Conservation (phyloP, 2,329 filamentous ascomycete genomes). For the Alternaria brassicae region DNA sequence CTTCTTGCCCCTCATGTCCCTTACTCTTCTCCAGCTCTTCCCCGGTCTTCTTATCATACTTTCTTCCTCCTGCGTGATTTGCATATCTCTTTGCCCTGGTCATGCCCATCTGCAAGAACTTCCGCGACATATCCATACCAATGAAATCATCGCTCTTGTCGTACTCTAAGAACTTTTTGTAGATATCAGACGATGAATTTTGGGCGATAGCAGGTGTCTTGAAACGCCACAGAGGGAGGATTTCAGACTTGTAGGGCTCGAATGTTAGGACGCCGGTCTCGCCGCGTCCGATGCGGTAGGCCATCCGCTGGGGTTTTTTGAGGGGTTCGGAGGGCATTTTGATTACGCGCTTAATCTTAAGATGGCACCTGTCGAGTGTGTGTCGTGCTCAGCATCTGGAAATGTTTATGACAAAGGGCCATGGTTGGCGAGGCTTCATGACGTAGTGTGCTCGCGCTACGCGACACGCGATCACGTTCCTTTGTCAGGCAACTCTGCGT, state of each 20-base stretch:
- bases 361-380: neutral
- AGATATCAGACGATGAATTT: slow-evolving; percentile 59
- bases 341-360: neutral
- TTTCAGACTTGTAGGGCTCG: slow-evolving; percentile 68
- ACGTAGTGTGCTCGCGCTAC: slow-evolving; percentile 28
- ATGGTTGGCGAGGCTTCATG: slow-evolving; percentile 18
- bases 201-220: slow-evolving; percentile 60
- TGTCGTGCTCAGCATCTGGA: neutral
- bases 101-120: slow-evolving; percentile 72
- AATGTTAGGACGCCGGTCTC: slow-evolving; percentile 68
- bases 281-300: slow-evolving; percentile 66
- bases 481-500: neutral
- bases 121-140: slow-evolving; percentile 69
- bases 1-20: slow-evolving; percentile 55
- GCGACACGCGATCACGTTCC: slow-evolving; percentile 24
- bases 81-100: slow-evolving; percentile 67
- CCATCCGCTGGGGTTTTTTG: slow-evolving; percentile 52
- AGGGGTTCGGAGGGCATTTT: slow-evolving; percentile 23
- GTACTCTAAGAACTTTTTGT: slow-evolving; percentile 61
- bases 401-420: neutral
- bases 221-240: slow-evolving; percentile 69
- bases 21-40: slow-evolving; percentile 55
- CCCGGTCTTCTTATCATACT: slow-evolving; percentile 56
- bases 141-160: slow-evolving; percentile 63
- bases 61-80: slow-evolving; percentile 63